Percentiles rank a stretch among this genome's conserved stretches.
Evolutionary conservation across 2,329 filamentous ascomycete genomes (phyloP).

Genomic region (Aspergillus fischeri): DNA sequence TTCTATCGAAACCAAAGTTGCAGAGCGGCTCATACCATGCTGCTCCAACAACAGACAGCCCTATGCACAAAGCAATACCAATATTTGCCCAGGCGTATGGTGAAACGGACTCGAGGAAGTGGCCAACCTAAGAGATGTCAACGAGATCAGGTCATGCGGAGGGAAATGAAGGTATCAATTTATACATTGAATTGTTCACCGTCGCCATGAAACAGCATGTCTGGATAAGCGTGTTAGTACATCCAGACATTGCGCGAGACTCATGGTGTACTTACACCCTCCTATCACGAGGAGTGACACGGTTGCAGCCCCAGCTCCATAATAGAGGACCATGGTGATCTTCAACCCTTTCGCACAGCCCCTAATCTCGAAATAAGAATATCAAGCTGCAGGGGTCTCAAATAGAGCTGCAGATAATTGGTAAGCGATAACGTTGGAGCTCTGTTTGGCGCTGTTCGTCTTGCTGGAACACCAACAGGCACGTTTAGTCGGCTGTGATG

Average conservation of each 20-base stretch:
- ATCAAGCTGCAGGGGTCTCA: slow-evolving; percentile 16
- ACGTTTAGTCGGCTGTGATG: slow-evolving; percentile 6
- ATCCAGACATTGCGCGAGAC: slow-evolving; percentile 4
- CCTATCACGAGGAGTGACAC: slow-evolving; percentile 69
- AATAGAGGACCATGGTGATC: slow-evolving; percentile 64
- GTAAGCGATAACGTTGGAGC: slow-evolving; percentile 9
- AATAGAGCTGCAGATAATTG: slow-evolving; percentile 10
- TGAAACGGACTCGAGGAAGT: slow-evolving; percentile 89
- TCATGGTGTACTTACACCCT: slow-evolving; percentile 60
- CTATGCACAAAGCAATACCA: slow-evolving; percentile 91
- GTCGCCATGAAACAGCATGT: slow-evolving; percentile 97
- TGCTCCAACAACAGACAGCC: slow-evolving; percentile 91
- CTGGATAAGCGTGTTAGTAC: slow-evolving; percentile 46
- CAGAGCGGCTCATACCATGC: slow-evolving; percentile 66
- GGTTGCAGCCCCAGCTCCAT: slow-evolving; percentile 65
- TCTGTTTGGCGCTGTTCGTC: slow-evolving; percentile 5
- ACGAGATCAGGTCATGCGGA: slow-evolving; percentile 8
- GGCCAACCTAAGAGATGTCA: slow-evolving; percentile 63
- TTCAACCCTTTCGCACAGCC: slow-evolving; percentile 15
- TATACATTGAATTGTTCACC: slow-evolving; percentile 93
- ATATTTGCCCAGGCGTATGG: slow-evolving; percentile 90
- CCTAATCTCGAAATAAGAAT: slow-evolving; percentile 17
- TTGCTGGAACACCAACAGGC: slow-evolving; percentile 7
- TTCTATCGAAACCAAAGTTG: slow-evolving; percentile 1
- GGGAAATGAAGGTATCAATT: slow-evolving; percentile 11